A percentile compares a stretch with the other conserved stretches of the same genome.
These are phyloP conservation scores for Albizia julibrissin DNA, from an alignment of 306 rosid species.

Conservation along the genomic window DNA sequence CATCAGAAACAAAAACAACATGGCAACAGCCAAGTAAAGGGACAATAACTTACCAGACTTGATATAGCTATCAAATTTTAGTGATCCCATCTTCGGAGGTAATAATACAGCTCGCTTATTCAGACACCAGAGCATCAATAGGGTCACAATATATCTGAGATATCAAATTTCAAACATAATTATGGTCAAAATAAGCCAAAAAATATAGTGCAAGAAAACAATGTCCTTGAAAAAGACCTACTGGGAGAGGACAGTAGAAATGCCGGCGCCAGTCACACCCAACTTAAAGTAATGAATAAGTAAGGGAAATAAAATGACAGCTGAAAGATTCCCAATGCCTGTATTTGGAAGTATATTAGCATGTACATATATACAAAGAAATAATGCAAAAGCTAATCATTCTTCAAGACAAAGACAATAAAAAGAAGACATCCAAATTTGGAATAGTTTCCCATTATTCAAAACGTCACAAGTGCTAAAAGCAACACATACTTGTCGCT, in stretches of 20 bases:
- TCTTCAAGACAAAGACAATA: constrained; percentile 30
- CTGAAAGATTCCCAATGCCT: constrained; percentile 86
- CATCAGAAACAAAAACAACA: constrained; percentile 21
- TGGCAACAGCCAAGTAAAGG: constrained; percentile 11
- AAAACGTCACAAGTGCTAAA: constrained; percentile 12
- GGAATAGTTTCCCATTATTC: background rate
- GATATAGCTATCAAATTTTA: constrained; percentile 86
- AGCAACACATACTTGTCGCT: background rate
- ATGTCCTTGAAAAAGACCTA: constrained; percentile 47
- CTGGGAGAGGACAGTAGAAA: constrained; percentile 93
- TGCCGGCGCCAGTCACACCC: constrained; percentile 94
- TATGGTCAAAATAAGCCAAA: constrained; percentile 29
- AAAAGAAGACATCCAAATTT: constrained; percentile 17
- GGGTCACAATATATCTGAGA: constrained; percentile 77
- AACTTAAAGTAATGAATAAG: constrained; percentile 72
- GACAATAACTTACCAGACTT: constrained; percentile 67
- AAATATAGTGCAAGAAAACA: constrained; percentile 30
- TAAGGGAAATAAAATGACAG: constrained; percentile 75
- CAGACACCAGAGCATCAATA: constrained; percentile 80
- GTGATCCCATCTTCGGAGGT: constrained; percentile 82
- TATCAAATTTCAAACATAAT: constrained; percentile 22
- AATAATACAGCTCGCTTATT: constrained; percentile 70
- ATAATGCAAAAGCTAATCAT: background rate
- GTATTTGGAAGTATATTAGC: constrained; percentile 47
- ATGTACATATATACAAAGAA: constrained; percentile 12